Conservation (phyloP, 2,329 filamentous ascomycete species). For the Boeremia exigua region DNA sequence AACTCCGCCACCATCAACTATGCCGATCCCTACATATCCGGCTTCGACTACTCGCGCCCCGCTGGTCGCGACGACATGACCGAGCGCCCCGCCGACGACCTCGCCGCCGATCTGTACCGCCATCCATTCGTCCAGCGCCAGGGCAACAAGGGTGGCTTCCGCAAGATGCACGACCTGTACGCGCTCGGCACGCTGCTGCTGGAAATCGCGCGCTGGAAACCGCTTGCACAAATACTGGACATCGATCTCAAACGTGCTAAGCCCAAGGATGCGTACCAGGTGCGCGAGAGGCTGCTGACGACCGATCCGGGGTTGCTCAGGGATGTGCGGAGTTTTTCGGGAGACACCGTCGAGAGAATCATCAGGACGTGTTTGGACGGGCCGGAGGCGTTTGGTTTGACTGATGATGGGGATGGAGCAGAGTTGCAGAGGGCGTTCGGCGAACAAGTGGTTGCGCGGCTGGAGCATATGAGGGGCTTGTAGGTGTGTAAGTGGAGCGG, state of each 20-base stretch:
- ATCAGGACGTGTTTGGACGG: slow-evolving; percentile 41
- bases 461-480: slow-evolving; percentile 33
- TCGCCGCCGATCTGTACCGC: slow-evolving; percentile 58
- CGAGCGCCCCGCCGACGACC: slow-evolving; percentile 55
- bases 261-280: slow-evolving; percentile 48
- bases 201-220: slow-evolving; percentile 61
- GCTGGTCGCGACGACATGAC: slow-evolving; percentile 59
- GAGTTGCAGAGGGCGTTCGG: slow-evolving; percentile 41
- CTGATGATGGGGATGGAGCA: slow-evolving; percentile 35
- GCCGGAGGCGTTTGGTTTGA: slow-evolving; percentile 37
- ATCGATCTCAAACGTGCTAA: slow-evolving; percentile 47
- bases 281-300: slow-evolving; percentile 40
- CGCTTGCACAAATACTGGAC: slow-evolving; percentile 53
- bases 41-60: slow-evolving; percentile 63
- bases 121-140: slow-evolving; percentile 55
- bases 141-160: slow-evolving; percentile 44
- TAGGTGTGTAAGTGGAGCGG: not conserved
- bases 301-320: slow-evolving; percentile 23
- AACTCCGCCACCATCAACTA: slow-evolving; percentile 44
- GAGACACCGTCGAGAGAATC: slow-evolving; percentile 29
- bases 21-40: slow-evolving; percentile 55
- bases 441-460: slow-evolving; percentile 38
- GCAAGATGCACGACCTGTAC: slow-evolving; percentile 62
- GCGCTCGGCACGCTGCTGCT: slow-evolving; percentile 60
- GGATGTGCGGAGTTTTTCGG: slow-evolving; percentile 36